Base-by-base conservation (phyloP, 2,329 filamentous ascomycete genomes). In the Pseudogymnoascus sp. region DNA sequence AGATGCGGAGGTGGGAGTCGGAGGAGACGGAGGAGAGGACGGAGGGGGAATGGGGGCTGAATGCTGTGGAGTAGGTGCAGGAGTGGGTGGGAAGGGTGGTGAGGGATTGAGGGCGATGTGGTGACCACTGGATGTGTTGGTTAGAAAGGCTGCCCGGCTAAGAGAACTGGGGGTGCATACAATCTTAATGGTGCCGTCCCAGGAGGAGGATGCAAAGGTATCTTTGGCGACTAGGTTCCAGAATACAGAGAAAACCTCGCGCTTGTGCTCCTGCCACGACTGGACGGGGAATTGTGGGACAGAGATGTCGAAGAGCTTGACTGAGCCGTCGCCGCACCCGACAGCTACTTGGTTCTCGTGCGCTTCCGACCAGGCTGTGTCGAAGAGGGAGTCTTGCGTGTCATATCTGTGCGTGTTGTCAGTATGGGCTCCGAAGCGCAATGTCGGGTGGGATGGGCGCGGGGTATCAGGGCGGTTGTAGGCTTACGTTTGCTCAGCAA, bases 111-210 rank as follows among this genome's bases (percentile, higher is more conserved):
- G 79, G 81, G 40, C 89, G 82, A 60, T 88, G 86, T 1, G 95
- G 95, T 12, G 90, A 91, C 93, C 93, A 99, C 85, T 88, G 63
- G 5, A 45, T 12, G 12, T 26, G 34, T 18, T 57, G 7, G 45
- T 29, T 54, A 45, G 59, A 57, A 57, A 23, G 16, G 66, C 61
- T 65, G 47, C 34, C 65, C n/a, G 51, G 12, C 42, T 47, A 18
- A 8, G 47, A n/a, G 60, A 16, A 45, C 23, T 18, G 26, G 29
- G 31, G 18, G 31, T n/a, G 67, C 81, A 65, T 73, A 87, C 86
- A 71, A 99, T 86, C 78, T 97, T 97, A 70, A 97, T 86, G 1
- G 91, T 96, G 60, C 95, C 95, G 72, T 99, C 95, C 95, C 95
- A 99, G 5, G 91, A 96, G 68, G 88, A 92, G 0, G 91, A 96